Percentiles rank a stretch among this genome's conserved stretches.
Evolutionary conservation across 2,329 filamentous ascomycete genomes (phyloP).

Genomic region (Ophiostoma angusticollis): DNA sequence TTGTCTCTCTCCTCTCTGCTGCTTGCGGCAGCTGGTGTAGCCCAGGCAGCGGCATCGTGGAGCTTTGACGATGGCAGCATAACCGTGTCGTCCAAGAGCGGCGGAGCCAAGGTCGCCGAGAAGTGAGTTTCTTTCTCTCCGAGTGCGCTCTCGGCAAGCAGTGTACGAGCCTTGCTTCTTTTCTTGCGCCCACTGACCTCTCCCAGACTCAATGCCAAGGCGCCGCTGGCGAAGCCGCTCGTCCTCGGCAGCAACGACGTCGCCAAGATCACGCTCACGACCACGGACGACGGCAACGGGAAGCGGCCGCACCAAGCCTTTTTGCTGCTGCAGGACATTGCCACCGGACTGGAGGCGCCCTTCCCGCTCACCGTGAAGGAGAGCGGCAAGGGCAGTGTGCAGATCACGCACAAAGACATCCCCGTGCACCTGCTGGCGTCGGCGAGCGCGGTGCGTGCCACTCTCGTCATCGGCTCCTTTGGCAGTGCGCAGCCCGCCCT

Average conservation of each 20-base stretch:
- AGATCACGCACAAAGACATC: constrained; percentile 81
- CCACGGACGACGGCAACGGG: constrained; percentile 62
- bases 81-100: constrained; percentile 53
- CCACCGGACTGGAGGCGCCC: constrained; percentile 70
- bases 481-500: constrained; percentile 58
- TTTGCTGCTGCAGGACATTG: constrained; percentile 63
- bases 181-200: neutral
- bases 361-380: constrained; percentile 78
- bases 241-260: constrained; percentile 55
- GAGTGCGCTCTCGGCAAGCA: no score
- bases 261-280: constrained; percentile 70
- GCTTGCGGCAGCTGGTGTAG: constrained; percentile 37
- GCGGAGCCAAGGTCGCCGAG: constrained; percentile 41
- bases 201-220: constrained; percentile 43
- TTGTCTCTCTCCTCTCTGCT: constrained; percentile 28
- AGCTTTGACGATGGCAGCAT: constrained; percentile 61
- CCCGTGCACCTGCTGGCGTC: constrained; percentile 67
- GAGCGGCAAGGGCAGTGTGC: constrained; percentile 71
- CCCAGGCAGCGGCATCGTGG: constrained; percentile 49
- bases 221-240: constrained; percentile 50
- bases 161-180: no score
- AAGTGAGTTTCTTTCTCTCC: constrained; percentile 36
- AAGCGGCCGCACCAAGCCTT: constrained; percentile 93
- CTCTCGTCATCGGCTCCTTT: constrained; percentile 75
- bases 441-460: constrained; percentile 58